Conservation (phyloP, 768 basidiomycete genomes). For the Russula lepida region DNA sequence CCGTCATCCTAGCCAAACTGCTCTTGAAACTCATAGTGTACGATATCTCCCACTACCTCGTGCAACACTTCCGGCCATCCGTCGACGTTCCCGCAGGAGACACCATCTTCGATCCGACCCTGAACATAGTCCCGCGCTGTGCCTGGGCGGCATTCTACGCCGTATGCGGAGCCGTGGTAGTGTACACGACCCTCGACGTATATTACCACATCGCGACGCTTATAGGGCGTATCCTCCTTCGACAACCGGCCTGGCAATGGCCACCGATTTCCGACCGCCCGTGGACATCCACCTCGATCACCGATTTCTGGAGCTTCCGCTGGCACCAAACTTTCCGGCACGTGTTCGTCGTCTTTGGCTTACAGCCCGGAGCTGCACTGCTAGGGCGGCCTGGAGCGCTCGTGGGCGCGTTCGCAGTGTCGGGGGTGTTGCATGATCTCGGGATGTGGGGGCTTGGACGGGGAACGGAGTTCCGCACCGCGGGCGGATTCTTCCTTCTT, state of each 20-base stretch:
- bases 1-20: neutral
- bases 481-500: slow-evolving; percentile 49
- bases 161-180: neutral
- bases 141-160: neutral
- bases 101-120: slow-evolving; percentile 13
- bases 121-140: neutral
- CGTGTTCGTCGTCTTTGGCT: slow-evolving; percentile 28
- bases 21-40: neutral
- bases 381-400: slow-evolving; percentile 45
- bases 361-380: slow-evolving; percentile 28
- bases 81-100: slow-evolving; percentile 4
- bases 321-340: slow-evolving; percentile 36
- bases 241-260: slow-evolving; percentile 28
- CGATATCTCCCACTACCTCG: slow-evolving; percentile 1
- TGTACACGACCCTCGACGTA: neutral
- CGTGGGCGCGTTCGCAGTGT: slow-evolving; percentile 51
- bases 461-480: slow-evolving; percentile 38
- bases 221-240: slow-evolving; percentile 25
- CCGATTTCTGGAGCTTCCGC: slow-evolving; percentile 32
- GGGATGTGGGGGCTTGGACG: slow-evolving; percentile 53
- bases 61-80: slow-evolving; percentile 5
- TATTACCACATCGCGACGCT: slow-evolving; percentile 14
- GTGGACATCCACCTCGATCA: slow-evolving; percentile 33
- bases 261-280: slow-evolving; percentile 32
- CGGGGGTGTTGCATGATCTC: slow-evolving; percentile 49